A percentile compares a stretch with the other conserved stretches of the same genome.
Evolutionary conservation across 176 grass and related monocot genomes (phyloP).

Genomic region (Oryza glaberrima): DNA sequence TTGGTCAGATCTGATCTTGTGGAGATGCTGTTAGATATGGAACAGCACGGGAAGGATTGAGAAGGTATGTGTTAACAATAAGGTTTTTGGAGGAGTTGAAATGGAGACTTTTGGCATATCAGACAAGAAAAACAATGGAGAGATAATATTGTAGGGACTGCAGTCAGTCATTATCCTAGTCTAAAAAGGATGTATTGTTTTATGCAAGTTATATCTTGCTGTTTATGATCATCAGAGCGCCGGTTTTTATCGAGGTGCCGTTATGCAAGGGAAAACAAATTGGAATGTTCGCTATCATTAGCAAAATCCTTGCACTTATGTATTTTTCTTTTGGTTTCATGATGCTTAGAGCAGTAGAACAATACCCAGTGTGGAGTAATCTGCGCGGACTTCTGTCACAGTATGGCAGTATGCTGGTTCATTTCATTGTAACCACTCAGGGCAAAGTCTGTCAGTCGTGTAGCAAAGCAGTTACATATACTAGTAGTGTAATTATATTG

Average conservation of each 20-base stretch:
- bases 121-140: conserved; percentile 10
- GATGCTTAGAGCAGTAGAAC: neutral
- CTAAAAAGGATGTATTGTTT: neutral
- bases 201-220: neutral
- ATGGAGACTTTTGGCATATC: neutral
- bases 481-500: no score
- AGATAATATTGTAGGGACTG: conserved; percentile 4
- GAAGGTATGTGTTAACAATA: neutral
- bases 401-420: neutral
- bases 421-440: neutral
- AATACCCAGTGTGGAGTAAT: neutral
- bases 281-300: neutral
- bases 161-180: conserved; percentile 8
- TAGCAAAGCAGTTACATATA: neutral
- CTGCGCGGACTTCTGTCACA: neutral
- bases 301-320: neutral
- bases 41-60: conserved; percentile 15
- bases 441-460: neutral
- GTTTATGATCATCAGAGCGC: neutral
- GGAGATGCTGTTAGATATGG: conserved; percentile 22
- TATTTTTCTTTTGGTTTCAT: no score
- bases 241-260: conserved; percentile 32
- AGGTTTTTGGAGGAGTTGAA: neutral
- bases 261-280: neutral
- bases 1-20: conserved; percentile 39